Evolutionary conservation across 331 rosid species (phyloP).

Genomic region (Quercus tomentella): DNA sequence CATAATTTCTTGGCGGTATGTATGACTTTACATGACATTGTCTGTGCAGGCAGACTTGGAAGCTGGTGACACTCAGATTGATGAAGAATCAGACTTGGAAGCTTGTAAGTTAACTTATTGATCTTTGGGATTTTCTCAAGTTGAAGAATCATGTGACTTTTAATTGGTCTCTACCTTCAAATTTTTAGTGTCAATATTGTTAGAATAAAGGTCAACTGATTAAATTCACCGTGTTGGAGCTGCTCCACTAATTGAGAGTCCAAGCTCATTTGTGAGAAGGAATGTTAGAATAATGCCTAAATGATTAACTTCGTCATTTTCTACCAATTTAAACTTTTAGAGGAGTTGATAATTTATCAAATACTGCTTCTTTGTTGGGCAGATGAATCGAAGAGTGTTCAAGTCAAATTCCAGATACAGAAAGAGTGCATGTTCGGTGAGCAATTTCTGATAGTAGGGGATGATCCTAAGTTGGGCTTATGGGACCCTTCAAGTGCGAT

Average conservation of each 20-base stretch:
- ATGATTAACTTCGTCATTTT: no score
- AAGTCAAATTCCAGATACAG: conserved; percentile 55
- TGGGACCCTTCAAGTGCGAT: conserved; percentile 69
- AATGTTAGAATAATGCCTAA: no score
- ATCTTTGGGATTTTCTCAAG: neutral
- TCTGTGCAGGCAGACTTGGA: conserved; percentile 54
- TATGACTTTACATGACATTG: conserved; percentile 17
- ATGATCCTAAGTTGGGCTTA: conserved; percentile 61
- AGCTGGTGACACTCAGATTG: conserved; percentile 22
- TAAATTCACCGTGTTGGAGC: no score
- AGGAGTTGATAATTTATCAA: no score
- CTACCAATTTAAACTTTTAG: no score
- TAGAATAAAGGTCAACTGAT: no score
- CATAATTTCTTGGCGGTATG: neutral
- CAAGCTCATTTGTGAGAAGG: no score
- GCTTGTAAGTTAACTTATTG: conserved; percentile 26
- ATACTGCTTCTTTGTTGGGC: conserved; percentile 20
- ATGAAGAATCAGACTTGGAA: conserved; percentile 6
- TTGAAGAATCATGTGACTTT: neutral
- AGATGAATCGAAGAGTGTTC: conserved; percentile 53
- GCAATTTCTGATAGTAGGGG: conserved; percentile 77
- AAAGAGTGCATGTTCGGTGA: conserved; percentile 68
- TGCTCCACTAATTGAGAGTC: no score
- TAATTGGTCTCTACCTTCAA: neutral
- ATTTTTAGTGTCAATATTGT: neutral